Evolutionary conservation across 2,329 filamentous ascomycete species (phyloP).

Genomic region (Colletotrichum echinochloae): DNA sequence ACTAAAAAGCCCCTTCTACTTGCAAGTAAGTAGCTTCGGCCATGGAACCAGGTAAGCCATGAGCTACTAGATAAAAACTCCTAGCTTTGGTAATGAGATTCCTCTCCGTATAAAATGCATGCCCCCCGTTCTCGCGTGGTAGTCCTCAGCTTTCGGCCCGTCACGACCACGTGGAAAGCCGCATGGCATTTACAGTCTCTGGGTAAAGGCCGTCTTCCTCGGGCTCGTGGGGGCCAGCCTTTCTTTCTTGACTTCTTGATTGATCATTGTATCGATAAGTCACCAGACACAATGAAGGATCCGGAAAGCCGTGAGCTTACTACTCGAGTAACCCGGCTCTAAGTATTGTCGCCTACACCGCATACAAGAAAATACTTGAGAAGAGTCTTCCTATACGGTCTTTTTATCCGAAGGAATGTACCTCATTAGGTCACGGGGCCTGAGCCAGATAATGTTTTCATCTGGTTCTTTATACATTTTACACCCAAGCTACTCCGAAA

Average conservation of each 20-base stretch:
- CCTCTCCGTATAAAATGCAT: neutral
- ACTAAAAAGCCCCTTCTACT: neutral
- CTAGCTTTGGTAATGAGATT: neutral
- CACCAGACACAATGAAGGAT: neutral
- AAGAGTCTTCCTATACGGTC: neutral
- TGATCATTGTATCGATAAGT: neutral
- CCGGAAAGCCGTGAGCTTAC: too few species aligned
- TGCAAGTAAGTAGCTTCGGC: neutral
- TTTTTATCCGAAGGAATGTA: neutral
- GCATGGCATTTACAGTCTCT: neutral
- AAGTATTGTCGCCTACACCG: neutral
- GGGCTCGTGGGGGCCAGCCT: too few species aligned
- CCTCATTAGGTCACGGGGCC: too few species aligned
- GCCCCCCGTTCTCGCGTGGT: neutral
- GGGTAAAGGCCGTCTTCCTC: neutral
- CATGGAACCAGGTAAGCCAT: neutral
- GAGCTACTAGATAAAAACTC: neutral
- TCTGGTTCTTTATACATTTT: constrained; percentile 3
- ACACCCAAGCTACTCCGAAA: neutral
- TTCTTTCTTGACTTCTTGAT: neutral
- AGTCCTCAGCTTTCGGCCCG: too few species aligned
- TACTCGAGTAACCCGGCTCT: neutral
- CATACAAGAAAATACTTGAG: neutral
- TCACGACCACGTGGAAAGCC: too few species aligned
- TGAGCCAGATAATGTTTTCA: neutral